phyloP scores from a whole-genome alignment of 2,329 filamentous ascomycete genomes.

The Colletotrichum tabaci region DNA sequence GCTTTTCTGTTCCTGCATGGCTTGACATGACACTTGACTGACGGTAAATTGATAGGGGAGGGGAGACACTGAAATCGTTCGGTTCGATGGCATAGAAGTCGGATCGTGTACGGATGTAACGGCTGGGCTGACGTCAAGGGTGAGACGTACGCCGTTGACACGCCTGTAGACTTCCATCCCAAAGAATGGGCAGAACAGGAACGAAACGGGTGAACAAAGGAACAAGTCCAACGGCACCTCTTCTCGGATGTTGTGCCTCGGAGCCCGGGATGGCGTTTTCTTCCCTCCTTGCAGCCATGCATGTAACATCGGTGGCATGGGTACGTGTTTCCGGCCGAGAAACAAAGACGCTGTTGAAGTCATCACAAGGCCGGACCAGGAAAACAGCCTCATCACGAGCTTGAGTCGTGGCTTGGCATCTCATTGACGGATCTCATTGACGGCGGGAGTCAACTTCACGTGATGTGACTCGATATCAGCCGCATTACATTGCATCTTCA shows the following conservation, averaged over 20 bases:
- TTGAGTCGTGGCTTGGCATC: not conserved
- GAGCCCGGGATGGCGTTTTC: not conserved
- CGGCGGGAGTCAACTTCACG: not conserved
- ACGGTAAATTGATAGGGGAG: not conserved
- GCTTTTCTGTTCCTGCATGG: conserved; percentile 15
- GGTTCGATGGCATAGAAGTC: not conserved
- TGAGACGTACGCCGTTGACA: not conserved
- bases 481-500: conserved; percentile 6
- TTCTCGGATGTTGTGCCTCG: not conserved
- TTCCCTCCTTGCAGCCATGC: not conserved
- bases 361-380: too few relatives aligned
- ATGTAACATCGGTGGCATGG: too few relatives aligned
- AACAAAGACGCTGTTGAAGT: not conserved
- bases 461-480: not conserved
- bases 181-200: not conserved
- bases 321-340: not conserved
- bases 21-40: not conserved
- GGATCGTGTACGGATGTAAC: not conserved
- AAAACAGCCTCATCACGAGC: too few relatives aligned
- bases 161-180: not conserved
- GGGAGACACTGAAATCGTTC: not conserved
- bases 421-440: not conserved
- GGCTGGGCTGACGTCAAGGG: not conserved
- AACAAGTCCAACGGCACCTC: conserved; percentile 8
- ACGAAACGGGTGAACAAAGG: not conserved